phyloP scores from a whole-genome alignment of 306 rosid species.

The Citrullus mucosospermus region DNA sequence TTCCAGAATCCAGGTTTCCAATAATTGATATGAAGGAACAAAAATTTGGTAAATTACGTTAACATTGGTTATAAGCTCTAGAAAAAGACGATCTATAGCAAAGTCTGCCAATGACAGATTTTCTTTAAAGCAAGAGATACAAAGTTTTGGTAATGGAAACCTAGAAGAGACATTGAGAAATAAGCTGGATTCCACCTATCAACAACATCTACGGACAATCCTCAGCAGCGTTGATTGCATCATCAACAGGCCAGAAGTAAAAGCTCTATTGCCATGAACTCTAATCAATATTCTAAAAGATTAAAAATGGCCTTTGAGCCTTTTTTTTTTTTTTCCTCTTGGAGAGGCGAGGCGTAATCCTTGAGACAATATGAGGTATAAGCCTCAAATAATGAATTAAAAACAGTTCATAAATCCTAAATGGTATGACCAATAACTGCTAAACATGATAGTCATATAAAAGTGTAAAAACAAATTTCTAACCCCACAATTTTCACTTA shows the following conservation, averaged over 20 bases:
- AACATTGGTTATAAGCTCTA: not conserved
- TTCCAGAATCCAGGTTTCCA: not conserved
- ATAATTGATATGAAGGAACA: not conserved
- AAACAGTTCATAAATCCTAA: too few relatives aligned
- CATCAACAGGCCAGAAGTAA: not conserved
- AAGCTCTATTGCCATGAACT: not conserved
- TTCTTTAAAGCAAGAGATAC: not conserved
- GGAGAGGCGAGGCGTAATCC: too few relatives aligned
- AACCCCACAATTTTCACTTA: too few relatives aligned
- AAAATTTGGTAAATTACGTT: not conserved
- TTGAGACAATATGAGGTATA: too few relatives aligned
- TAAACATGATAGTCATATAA: too few relatives aligned
- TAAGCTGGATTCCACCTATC: not conserved
- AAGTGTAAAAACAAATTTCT: too few relatives aligned
- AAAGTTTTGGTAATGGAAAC: not conserved
- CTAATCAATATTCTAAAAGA: too few relatives aligned
- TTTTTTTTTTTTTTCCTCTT: too few relatives aligned
- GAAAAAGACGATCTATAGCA: not conserved
- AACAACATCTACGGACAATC: not conserved
- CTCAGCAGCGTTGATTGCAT: not conserved
- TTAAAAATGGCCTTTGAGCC: too few relatives aligned
- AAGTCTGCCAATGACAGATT: not conserved
- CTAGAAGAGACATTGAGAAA: not conserved
- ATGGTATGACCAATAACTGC: too few relatives aligned
- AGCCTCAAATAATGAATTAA: too few relatives aligned